Evolutionary conservation across 169 alveolate genomes (phyloP), one percentile per base, ranked within the genome.

Genomic region (Plasmodium falciparum): DNA sequence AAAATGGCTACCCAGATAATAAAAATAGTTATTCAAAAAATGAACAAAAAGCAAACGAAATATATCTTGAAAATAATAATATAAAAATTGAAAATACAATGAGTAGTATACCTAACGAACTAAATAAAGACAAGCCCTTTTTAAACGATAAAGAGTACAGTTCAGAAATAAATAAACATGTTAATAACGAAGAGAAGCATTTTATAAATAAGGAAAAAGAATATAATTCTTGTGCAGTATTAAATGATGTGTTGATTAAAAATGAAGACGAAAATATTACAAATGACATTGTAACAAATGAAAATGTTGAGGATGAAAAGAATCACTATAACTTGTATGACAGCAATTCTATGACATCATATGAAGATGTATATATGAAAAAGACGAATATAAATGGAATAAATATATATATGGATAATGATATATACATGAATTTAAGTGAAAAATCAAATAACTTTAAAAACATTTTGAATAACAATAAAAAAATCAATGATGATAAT

Each of bases 321-420:
- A 45, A 49, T 15, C 33, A 73, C 0, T 3, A 52, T 52, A 54
- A 11, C 17, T n/a, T 69, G 29, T 26, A 52, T 7, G 54, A 22
- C 8, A 8, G 2, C 29, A 24, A 29, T 26, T 26, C 70, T 15
- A 50, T 17, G n/a, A 26, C 78, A 17, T 15, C 24, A 13, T 59
- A 61, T 58, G 88, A 61, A 45, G 3, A 49, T 3, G 33, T 2
- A 39, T 8, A 3, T 22, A 66, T 78, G 45, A 49, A 52, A 20
- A 78, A 22, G 12, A 24, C 89, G 8, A 24, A 78, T 65, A 78
- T 78, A 26, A 78, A 78, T 50, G 89, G 89, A 45, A 58, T 78
- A 26, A 63, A 63, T n/a, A 20, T 78, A 20, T 78, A 78, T 43
- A 78, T 78, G 89, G 89, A 78, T 20, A 78, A 49, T 26, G 89